Evolutionary conservation across 768 basidiomycete species (phyloP), one percentile per base, ranked within the genome.

Genomic region (Leccinum longicurvipes): DNA sequence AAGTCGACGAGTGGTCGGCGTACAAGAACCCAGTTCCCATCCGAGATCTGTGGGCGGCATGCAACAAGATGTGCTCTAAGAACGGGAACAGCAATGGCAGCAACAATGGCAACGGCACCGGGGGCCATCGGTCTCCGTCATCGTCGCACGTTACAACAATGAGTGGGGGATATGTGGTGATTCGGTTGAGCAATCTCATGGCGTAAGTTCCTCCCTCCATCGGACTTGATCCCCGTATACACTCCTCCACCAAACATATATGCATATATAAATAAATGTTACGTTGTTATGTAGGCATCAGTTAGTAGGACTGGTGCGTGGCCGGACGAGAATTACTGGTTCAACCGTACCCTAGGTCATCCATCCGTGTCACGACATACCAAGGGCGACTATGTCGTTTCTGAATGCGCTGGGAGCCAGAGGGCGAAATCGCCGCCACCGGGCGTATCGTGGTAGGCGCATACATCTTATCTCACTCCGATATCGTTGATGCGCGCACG

Each of bases 91-190:
- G n/a, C 19, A 41, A n/a, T n/a, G n/a, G n/a, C n/a, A n/a, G n/a
- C n/a, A n/a, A n/a, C n/a, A n/a, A 41, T 41, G 39, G 11, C 39
- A 41, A 41, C 32, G 15, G 32, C 32, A 15, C 14, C 32, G 15
- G 15, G 15, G 32, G 32, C 32, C 15, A 32, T 32, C 32, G 32
- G 19, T 41, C 39, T 41, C 19, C 2, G 8, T 36, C 17, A n/a
- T 19, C 39, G 19, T 19, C 39, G 39, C 21, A 39, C 39, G 39
- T 19, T 19, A 41, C 39, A 41, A 3, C 59, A 66, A 89, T 46
- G 91, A 91, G 69, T 92, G 86, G 83, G n/a, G 90, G 90, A 1
- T 92, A 92, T 72, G 86, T 90, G 27, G 87, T 87, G 10, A 79
- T 90, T 45, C 76, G 89, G 25, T 90, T 87, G 63, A 82, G 81